Evolutionary conservation across 176 grass and related monocot species (phyloP), one percentile per base, ranked within the genome.

Genomic region (Oryza nivara): DNA sequence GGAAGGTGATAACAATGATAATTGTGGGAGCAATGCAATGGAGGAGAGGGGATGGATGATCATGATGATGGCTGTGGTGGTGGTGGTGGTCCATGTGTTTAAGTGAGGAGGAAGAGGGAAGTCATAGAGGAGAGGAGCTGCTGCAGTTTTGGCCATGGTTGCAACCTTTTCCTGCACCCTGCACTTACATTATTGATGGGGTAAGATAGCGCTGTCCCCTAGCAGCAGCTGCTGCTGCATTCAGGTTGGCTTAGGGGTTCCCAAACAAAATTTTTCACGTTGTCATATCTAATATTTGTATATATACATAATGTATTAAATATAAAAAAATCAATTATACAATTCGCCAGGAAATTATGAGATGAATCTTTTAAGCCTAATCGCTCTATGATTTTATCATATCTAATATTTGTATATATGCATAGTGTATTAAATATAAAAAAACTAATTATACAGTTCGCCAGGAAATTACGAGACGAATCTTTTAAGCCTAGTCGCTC

Each of bases 121-220:
- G 34, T 35, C 34, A 4, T 35, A 35, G 34, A 35, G 34, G 34
- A 35, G 34, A 6, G 23, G 28, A 43, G 54, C 19, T 3, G 75
- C 65, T 68, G 28, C 69, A 74, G 71, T 83, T 75, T 83, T 48
- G 44, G 71, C 26, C 23, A 76, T 28, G 71, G 43, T 16, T 40
- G 58, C 20, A 23, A 68, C 65, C 61, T 74, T 76, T 84, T 20
- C 65, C 73, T 67, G 82, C 64, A 41, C 20, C 46, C 60, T 84
- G 72, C 72, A 76, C 72, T 51, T 34, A 36, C 72, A 76, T 76
- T 76, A 76, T 84, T 84, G 82, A 77, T 52, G 28, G 38, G 67
- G 32, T 67, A 40, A 76, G 71, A 67, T 52, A 52, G 44, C 19
- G 26, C 72, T 83, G 70, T 68, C 61, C 61, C 45, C 63, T n/a